Evolutionary conservation across 139 green algal genomes (phyloP), one percentile per base, ranked within the genome.

Genomic region (Closterium sp.): DNA sequence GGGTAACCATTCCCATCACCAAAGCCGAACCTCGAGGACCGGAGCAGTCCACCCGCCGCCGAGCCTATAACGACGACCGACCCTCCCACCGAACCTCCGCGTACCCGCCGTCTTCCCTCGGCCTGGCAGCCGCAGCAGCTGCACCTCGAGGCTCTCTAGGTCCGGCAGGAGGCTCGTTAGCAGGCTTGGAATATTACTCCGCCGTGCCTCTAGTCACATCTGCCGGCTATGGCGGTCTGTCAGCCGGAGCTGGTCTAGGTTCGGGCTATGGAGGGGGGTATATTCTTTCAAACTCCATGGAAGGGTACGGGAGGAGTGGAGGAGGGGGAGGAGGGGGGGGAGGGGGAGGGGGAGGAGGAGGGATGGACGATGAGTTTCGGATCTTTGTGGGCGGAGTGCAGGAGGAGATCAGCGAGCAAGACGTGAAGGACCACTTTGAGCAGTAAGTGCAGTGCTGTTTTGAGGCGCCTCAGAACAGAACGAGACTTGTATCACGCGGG

Each of bases 311-410:
- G 55, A 16, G 55, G 10, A 76, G 55, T 19, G 55, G 55, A 76
- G 55, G 55, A 28, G 55, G 87, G 21, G 23, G 33, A 35, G 35
- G 87, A 87, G 87, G 87, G 7, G 81, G 32, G 31, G 87, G 87
- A 34, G 87, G 69, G 35, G 33, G 34, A 76, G 81, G 33, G 33
- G 87, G 87, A 28, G 33, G 87, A 28, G 38, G 35, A 33, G 86
- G 86, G 30, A 87, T 33, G 23, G 36, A 69, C 9, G 83, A 86
- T 9, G 83, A 86, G n/a, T 34, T 34, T 36, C 84, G 89, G 21
- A 92, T 92, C 85, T 92, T 92, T 90, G 89, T 92, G 64, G 89
- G 89, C 86, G 89, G 89, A n/a, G 89, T 92, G 34, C 85, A 86
- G 32, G 89, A 92, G 34, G 89, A 90, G 33, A 34, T 92, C 21